A percentile compares a stretch with the other conserved stretches of the same genome.
phyloP scores from a whole-genome alignment of 2,329 filamentous ascomycete species.

The Fusarium proliferatum region DNA sequence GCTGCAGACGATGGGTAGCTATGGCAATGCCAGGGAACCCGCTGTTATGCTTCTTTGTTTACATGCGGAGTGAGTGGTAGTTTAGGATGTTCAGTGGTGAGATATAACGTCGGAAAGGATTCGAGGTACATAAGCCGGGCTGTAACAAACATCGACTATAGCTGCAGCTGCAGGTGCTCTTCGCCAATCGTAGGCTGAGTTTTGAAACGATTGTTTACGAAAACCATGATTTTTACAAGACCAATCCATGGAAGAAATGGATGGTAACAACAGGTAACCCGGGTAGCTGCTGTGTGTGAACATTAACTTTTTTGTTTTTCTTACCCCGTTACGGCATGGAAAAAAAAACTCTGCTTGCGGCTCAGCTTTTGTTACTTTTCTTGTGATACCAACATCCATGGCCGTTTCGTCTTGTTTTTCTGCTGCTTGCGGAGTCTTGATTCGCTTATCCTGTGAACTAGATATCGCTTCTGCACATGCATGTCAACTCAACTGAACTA shows the following conservation, averaged over 20 bases:
- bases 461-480: slow-evolving; percentile 39
- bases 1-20: slow-evolving; percentile 19
- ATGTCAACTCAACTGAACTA: slow-evolving; percentile 31
- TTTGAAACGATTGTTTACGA: slow-evolving; percentile 34
- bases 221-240: slow-evolving; percentile 4
- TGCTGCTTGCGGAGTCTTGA: slow-evolving; percentile 18
- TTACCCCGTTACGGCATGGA: not conserved
- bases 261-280: slow-evolving; percentile 34
- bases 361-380: not conserved
- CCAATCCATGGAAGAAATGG: not conserved
- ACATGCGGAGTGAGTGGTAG: slow-evolving; percentile 15
- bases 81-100: not conserved
- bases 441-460: slow-evolving; percentile 31
- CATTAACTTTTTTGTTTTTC: slow-evolving; percentile 10
- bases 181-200: slow-evolving; percentile 22
- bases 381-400: slow-evolving; percentile 14
- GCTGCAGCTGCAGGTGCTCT: slow-evolving; percentile 5
- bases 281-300: slow-evolving; percentile 15
- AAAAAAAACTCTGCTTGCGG: slow-evolving; percentile 36
- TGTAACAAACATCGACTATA: slow-evolving; percentile 13
- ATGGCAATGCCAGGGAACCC: slow-evolving; percentile 19
- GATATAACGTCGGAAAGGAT: slow-evolving; percentile 11
- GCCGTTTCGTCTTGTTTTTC: slow-evolving; percentile 14
- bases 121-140: slow-evolving; percentile 14
- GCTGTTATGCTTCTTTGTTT: slow-evolving; percentile 36